A percentile compares a stretch with the other conserved stretches of the same genome.
phyloP scores from a whole-genome alignment of 2,329 filamentous ascomycete species.

The Fusarium sp. region DNA sequence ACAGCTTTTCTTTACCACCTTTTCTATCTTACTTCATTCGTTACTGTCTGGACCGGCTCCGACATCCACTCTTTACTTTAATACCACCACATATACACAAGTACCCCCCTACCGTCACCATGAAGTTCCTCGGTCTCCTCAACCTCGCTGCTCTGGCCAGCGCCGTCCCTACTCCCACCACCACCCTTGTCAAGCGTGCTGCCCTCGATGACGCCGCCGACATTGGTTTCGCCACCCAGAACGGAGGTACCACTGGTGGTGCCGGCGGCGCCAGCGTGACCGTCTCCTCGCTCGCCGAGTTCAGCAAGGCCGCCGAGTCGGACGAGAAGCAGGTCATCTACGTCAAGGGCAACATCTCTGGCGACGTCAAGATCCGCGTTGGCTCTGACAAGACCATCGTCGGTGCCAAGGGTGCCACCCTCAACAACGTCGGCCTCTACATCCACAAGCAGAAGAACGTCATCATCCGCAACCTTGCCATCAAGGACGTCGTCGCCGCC shows the following conservation, averaged over 20 bases:
- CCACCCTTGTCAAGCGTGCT: constrained; percentile 48
- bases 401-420: constrained; percentile 50
- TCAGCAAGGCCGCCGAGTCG: constrained; percentile 58
- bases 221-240: constrained; percentile 49
- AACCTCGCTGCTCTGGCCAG: constrained; percentile 45
- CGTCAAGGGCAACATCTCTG: constrained; percentile 53
- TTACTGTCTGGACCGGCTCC: constrained; percentile 36
- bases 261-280: constrained; percentile 60
- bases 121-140: constrained; percentile 48
- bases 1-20: constrained; percentile 11
- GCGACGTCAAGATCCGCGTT: constrained; percentile 52
- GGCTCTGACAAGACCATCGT: constrained; percentile 58
- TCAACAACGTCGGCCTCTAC: constrained; percentile 60
- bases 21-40: constrained; percentile 31
- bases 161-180: constrained; percentile 47
- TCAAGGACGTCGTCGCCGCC: constrained; percentile 62
- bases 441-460: constrained; percentile 65
- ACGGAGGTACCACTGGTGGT: constrained; percentile 59
- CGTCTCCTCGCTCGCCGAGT: constrained; percentile 52
- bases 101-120: constrained; percentile 26
- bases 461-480: constrained; percentile 69
- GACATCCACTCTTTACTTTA: constrained; percentile 28
- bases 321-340: constrained; percentile 54
- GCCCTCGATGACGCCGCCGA: constrained; percentile 50
- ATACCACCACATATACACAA: background rate